A percentile compares a stretch with the other conserved stretches of the same genome.
These are phyloP conservation scores for Trifolium subterraneum DNA, from an alignment of 306 rosid genomes.

Conservation along the genomic window DNA sequence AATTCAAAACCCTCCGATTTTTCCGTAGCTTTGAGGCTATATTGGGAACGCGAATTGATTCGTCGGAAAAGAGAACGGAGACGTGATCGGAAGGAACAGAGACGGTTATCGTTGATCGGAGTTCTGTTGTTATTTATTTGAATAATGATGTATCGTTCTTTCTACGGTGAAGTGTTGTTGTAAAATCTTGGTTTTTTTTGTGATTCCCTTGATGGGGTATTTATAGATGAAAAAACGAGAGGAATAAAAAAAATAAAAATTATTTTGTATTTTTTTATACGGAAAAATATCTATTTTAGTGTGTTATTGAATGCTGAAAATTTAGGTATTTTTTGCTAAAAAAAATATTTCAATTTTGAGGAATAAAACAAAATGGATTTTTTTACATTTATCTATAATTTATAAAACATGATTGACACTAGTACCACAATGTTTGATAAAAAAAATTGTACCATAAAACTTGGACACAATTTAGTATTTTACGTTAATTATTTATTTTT, in stretches of 20 bases:
- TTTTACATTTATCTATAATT: too few species aligned
- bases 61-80: not conserved
- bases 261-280: not conserved
- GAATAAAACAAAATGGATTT: too few species aligned
- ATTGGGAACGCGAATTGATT: constrained; percentile 1
- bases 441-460: too few species aligned
- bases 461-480: too few species aligned
- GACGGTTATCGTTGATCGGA: constrained; percentile 26
- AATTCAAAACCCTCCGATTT: constrained; percentile 32
- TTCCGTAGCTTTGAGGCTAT: constrained; percentile 7
- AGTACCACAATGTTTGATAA: too few species aligned
- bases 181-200: not conserved
- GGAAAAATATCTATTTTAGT: not conserved
- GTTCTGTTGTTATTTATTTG: constrained; percentile 12
- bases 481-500: too few species aligned
- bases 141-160: constrained; percentile 20
- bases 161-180: constrained; percentile 12
- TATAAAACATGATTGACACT: too few species aligned
- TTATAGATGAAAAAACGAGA: not conserved
- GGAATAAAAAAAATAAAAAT: not conserved
- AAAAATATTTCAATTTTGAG: too few species aligned
- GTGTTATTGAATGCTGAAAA: not conserved
- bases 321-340: too few species aligned
- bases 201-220: constrained; percentile 18
- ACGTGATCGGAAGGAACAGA: constrained; percentile 2